These are phyloP conservation scores for Aspergillus tubingensis DNA, from an alignment of 2,329 filamentous ascomycete species.

Conservation along the genomic window DNA sequence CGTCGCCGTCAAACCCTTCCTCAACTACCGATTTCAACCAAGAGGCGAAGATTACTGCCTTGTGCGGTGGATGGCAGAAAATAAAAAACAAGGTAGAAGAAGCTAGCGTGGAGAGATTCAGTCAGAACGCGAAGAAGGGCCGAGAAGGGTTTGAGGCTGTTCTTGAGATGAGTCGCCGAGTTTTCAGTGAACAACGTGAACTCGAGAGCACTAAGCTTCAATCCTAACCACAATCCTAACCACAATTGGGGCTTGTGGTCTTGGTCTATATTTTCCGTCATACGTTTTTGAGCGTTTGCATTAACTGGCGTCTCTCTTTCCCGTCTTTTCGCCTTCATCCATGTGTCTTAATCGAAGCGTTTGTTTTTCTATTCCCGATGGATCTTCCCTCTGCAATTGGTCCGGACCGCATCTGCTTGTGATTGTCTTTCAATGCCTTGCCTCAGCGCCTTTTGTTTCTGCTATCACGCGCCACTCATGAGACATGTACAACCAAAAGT, in stretches of 20 bases:
- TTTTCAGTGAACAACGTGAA: slow-evolving; percentile 86
- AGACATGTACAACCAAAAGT: slow-evolving; percentile 13
- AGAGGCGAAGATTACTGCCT: slow-evolving; percentile 86
- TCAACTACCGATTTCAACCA: slow-evolving; percentile 79
- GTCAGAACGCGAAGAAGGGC: slow-evolving; percentile 87
- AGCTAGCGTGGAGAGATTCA: slow-evolving; percentile 81
- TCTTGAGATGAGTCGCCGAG: slow-evolving; percentile 85
- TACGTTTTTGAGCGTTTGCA: slow-evolving; percentile 4
- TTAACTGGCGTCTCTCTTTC: slow-evolving; percentile 1
- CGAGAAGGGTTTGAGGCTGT: slow-evolving; percentile 95
- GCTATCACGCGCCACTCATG: slow-evolving; percentile 4
- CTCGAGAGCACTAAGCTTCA: slow-evolving; percentile 49
- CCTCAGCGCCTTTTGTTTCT: neutral
- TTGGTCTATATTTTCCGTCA: neutral
- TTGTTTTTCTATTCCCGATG: neutral
- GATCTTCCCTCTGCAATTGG: neutral
- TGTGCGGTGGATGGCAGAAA: slow-evolving; percentile 96
- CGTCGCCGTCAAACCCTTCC: slow-evolving; percentile 51
- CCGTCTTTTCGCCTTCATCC: slow-evolving; percentile 1
- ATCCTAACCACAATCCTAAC: neutral
- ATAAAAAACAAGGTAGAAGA: slow-evolving; percentile 97
- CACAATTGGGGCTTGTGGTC: neutral
- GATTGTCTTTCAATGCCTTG: neutral
- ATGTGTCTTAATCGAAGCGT: slow-evolving; percentile 33
- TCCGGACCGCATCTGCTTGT: neutral